A percentile compares a stretch with the other conserved stretches of the same genome.
Conservation (phyloP, 2,329 filamentous ascomycete species). For the Penicillium sp. region DNA sequence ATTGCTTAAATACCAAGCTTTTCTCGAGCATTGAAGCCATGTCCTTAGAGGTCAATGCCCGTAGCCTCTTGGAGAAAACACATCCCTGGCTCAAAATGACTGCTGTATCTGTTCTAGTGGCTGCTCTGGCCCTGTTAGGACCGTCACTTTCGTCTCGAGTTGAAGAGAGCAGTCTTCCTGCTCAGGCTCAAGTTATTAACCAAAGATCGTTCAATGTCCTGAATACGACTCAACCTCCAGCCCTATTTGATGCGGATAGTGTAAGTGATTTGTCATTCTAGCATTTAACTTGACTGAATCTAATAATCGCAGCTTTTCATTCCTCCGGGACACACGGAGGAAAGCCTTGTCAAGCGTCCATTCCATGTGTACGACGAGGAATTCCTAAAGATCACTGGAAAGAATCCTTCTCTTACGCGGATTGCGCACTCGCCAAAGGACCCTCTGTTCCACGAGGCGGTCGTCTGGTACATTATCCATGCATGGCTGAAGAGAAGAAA, state of each 20-base stretch:
- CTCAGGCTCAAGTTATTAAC: slow-evolving; percentile 27
- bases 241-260: slow-evolving; percentile 22
- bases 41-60: no score
- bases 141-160: not conserved
- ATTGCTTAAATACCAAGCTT: slow-evolving; percentile 1
- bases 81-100: not conserved
- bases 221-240: slow-evolving; percentile 23
- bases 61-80: not conserved
- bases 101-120: slow-evolving; percentile 3
- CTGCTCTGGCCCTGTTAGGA: not conserved
- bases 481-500: no score
- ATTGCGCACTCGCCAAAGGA: slow-evolving; percentile 7
- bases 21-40: not conserved
- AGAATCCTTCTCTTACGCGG: not conserved
- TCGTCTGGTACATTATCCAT: not conserved
- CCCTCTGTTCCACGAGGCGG: slow-evolving; percentile 4
- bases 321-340: not conserved
- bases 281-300: not conserved
- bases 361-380: slow-evolving; percentile 10
- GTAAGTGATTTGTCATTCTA: not conserved
- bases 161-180: slow-evolving; percentile 15
- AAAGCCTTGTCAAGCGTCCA: slow-evolving; percentile 2
- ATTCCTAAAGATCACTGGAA: slow-evolving; percentile 1
- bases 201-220: slow-evolving; percentile 28
- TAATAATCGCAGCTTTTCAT: not conserved